Evolutionary conservation across 208 protist species (phyloP).

Genomic region (Leishmania amazonensis): DNA sequence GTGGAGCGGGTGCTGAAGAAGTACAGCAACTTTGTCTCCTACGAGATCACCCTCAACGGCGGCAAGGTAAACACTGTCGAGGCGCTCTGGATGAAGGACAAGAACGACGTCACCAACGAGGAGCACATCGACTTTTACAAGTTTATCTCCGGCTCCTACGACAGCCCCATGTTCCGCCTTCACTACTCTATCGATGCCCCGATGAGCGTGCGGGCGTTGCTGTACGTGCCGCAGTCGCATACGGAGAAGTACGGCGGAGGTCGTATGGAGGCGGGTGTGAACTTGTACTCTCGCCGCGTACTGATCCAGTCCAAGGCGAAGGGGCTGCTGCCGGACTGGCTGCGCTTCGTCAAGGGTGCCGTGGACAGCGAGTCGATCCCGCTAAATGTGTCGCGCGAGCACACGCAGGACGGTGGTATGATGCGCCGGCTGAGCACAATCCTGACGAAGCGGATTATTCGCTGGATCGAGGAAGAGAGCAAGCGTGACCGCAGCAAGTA

Average conservation of each 20-base stretch:
- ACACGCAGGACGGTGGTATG: slow-evolving; percentile 96
- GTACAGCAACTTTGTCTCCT: slow-evolving; percentile 98
- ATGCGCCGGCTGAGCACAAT: slow-evolving; percentile 93
- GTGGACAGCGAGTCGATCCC: slow-evolving; percentile 98
- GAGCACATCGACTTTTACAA: slow-evolving; percentile 98
- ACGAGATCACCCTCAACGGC: slow-evolving; percentile 96
- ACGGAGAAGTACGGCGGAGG: slow-evolving; percentile 97
- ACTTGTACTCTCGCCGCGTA: slow-evolving; percentile 95
- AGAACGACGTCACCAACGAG: slow-evolving; percentile 92
- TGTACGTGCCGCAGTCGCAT: slow-evolving; percentile 97
- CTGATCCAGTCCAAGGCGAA: slow-evolving; percentile 96
- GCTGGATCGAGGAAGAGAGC: slow-evolving; percentile 91
- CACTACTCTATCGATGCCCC: slow-evolving; percentile 97
- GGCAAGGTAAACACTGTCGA: slow-evolving; percentile 95
- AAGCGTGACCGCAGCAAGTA: slow-evolving; percentile 93
- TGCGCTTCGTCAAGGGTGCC: slow-evolving; percentile 97
- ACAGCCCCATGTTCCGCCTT: slow-evolving; percentile 93
- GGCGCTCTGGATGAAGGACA: slow-evolving; percentile 97
- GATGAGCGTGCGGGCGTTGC: slow-evolving; percentile 92
- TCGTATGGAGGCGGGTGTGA: slow-evolving; percentile 94
- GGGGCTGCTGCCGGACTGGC: slow-evolving; percentile 97
- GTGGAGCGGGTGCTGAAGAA: slow-evolving; percentile 96
- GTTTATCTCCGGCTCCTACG: slow-evolving; percentile 94
- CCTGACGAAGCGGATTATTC: slow-evolving; percentile 93
- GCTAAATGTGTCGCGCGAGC: slow-evolving; percentile 98